Conservation (phyloP, 257 asterid species). For the Gentiana straminea region DNA sequence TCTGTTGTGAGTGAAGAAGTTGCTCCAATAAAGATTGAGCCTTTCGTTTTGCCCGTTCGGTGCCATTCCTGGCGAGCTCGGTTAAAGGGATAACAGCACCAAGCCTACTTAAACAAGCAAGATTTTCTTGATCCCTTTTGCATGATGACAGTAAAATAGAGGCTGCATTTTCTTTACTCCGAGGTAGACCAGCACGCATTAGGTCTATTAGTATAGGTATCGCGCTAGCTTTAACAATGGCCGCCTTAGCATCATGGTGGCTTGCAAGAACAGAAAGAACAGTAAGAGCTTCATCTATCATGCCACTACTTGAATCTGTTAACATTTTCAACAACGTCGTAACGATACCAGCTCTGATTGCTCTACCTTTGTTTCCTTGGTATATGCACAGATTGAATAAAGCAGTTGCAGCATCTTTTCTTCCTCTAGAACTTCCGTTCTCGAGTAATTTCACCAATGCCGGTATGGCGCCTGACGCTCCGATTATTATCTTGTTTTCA, state of each 20-base stretch:
- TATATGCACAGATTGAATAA: constrained; percentile 79
- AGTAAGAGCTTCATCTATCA: constrained; percentile 88
- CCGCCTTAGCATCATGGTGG: constrained; percentile 74
- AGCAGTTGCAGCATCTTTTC: constrained; percentile 91
- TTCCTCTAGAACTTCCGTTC: constrained; percentile 68
- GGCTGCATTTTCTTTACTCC: constrained; percentile 64
- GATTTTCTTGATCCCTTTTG: constrained; percentile 58
- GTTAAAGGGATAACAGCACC: constrained; percentile 64
- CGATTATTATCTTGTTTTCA: constrained; percentile 79
- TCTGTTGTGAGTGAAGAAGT: constrained; percentile 36
- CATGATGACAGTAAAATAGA: constrained; percentile 72
- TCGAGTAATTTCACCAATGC: constrained; percentile 76
- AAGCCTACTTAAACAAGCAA: constrained; percentile 58
- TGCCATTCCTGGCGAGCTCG: constrained; percentile 59
- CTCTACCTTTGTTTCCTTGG: constrained; percentile 88
- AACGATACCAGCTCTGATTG: constrained; percentile 76
- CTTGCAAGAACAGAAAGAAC: constrained; percentile 77
- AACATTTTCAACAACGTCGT: constrained; percentile 61
- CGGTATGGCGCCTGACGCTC: constrained; percentile 87
- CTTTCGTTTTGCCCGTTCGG: constrained; percentile 84
- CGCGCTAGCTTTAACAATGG: constrained; percentile 59
- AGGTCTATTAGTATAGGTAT: constrained; percentile 72
- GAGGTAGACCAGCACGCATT: constrained; percentile 56
- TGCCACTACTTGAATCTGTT: constrained; percentile 47
- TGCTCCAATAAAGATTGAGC: constrained; percentile 73